Evolutionary conservation across 176 grass and related monocot species (phyloP).

Genomic region (Triticum urartu): DNA sequence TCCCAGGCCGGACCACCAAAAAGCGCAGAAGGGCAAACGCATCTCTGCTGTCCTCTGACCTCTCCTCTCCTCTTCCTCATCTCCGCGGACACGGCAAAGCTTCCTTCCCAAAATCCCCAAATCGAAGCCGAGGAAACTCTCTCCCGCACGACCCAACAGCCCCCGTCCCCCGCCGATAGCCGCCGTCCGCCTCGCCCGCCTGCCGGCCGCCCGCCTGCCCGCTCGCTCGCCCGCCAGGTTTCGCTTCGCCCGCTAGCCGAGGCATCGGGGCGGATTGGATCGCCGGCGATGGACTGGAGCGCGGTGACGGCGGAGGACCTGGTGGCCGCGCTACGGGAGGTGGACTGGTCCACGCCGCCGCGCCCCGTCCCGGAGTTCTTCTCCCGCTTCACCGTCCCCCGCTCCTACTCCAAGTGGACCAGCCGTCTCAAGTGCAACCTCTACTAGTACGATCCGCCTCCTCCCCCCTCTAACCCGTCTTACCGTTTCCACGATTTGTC

Average conservation of each 20-base stretch:
- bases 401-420: conserved; percentile 99
- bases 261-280: neutral
- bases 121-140: neutral
- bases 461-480: neutral
- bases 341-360: conserved; percentile 96
- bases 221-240: conserved; percentile 7
- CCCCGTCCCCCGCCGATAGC: neutral
- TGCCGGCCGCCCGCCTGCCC: neutral
- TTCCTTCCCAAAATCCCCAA: neutral
- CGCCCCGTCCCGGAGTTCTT: conserved; percentile 95
- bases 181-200: neutral
- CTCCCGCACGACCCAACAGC: neutral
- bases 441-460: conserved; percentile 80
- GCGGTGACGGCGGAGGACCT: conserved; percentile 97
- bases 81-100: conserved; percentile 20
- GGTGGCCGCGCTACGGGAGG: conserved; percentile 90
- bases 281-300: conserved; percentile 92
- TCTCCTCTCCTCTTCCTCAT: neutral
- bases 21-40: neutral
- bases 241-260: neutral
- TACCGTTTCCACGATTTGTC: neutral
- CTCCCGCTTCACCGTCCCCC: conserved; percentile 91
- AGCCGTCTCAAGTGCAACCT: conserved; percentile 99
- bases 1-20: neutral
- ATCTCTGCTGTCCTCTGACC: neutral